Base-by-base conservation (phyloP, 345 rosid genomes). In the Mangifera indica region DNA sequence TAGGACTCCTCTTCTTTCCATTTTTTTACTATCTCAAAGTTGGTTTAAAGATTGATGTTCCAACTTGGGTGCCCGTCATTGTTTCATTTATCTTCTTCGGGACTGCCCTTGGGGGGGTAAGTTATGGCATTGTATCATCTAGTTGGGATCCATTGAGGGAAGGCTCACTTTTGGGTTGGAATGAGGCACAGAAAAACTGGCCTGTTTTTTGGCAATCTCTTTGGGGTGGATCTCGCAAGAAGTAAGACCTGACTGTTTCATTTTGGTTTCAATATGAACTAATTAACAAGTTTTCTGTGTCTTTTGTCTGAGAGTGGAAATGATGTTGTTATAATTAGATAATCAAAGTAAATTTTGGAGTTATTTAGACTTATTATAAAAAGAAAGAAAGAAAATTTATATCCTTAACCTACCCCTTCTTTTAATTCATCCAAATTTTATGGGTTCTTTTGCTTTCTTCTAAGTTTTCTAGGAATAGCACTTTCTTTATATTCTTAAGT, bases 121-220 rank as follows among this genome's bases (percentile, higher is more conserved):
- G 93, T 74, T 91, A 91, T 49, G 98, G 98, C 63, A 94, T 91
- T 25, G 97, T 92, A 29, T 94, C 98, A 9, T 79, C 97, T 13
- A 92, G 98, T 61, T 94, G 98, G 98, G 98, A 94, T 85, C 97
- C 98, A 0, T 21, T 86, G 80, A 89, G 97, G 77, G 93, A 92
- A 84, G 97, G 98, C 18, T 92, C 98, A 0, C 81, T 87, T 62
- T 75, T 92, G 83, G 97, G 97, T 17, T 94, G 97, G 98, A 94
- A 78, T 15, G 98, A 94, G 82, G 97, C 98, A 70, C 83, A 74
- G 78, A 94, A 84, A 89, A 94, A 94, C 42, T 94, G 95, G 95
- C 97, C 98, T 57, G 95, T 90, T 32, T 94, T 90, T 73, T 94
- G 97, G 97, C 95, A 87, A 67, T 94, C 98, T 74, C 77, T 94